Evolutionary conservation across 140 eudicot genomes (phyloP).

Genomic region (Cichorium intybus): DNA sequence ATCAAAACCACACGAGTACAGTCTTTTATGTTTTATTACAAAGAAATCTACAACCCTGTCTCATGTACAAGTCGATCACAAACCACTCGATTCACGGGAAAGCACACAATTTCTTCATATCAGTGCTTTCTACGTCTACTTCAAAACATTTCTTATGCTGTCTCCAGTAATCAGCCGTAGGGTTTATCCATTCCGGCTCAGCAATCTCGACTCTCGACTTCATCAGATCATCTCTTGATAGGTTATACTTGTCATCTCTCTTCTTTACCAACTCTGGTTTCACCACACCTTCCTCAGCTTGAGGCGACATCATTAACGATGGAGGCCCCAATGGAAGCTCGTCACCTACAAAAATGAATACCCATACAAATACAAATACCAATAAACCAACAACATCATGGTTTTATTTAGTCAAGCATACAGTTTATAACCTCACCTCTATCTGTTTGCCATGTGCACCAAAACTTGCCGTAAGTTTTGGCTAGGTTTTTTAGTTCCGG

Average conservation of each 20-base stretch:
- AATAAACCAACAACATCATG: neutral
- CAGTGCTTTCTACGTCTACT: constrained; percentile 35
- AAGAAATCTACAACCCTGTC: neutral
- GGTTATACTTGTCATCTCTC: constrained; percentile 45
- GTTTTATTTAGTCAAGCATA: neutral
- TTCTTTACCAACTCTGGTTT: constrained; percentile 33
- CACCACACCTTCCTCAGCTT: constrained; percentile 40
- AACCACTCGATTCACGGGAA: constrained; percentile 38
- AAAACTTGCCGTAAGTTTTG: constrained; percentile 74
- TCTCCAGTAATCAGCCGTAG: constrained; percentile 65
- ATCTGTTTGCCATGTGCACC: constrained; percentile 96
- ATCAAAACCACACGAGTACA: neutral
- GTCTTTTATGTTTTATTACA: neutral
- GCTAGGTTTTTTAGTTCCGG: constrained; percentile 62
- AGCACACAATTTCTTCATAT: constrained; percentile 32
- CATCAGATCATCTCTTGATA: constrained; percentile 36
- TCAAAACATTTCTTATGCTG: constrained; percentile 50
- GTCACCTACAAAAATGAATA: constrained; percentile 44
- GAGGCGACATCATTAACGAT: constrained; percentile 69
- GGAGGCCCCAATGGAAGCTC: constrained; percentile 57
- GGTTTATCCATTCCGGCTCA: constrained; percentile 55
- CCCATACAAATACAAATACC: neutral
- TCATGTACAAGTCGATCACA: neutral
- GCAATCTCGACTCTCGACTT: constrained; percentile 45
- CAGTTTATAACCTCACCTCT: constrained; percentile 35